phyloP scores from a whole-genome alignment of 2,329 filamentous ascomycete genomes.

The Botryosphaeria agaves region DNA sequence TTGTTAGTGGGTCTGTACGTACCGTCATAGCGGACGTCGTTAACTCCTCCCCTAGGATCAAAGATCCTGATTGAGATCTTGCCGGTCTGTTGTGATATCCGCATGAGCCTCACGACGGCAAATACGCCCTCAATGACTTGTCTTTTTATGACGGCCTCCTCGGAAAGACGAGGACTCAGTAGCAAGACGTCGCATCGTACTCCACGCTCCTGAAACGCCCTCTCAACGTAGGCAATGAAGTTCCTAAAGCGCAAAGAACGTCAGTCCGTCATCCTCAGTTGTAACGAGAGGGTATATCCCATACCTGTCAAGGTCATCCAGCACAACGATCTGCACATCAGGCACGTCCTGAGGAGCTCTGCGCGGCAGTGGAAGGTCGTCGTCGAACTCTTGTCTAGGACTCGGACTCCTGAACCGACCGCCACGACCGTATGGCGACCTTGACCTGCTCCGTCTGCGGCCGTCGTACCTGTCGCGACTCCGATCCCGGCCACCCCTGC shows the following conservation, averaged over 20 bases:
- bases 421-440: slow-evolving; percentile 48
- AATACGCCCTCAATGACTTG: slow-evolving; percentile 81
- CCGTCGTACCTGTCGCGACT: slow-evolving; percentile 33
- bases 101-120: slow-evolving; percentile 63
- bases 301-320: slow-evolving; percentile 53
- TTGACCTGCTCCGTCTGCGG: slow-evolving; percentile 40
- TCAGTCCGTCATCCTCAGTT: not conserved
- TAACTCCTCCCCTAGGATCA: slow-evolving; percentile 55
- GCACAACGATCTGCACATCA: slow-evolving; percentile 73
- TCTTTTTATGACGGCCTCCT: slow-evolving; percentile 63
- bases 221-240: slow-evolving; percentile 71
- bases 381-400: slow-evolving; percentile 42
- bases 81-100: slow-evolving; percentile 47
- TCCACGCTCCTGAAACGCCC: slow-evolving; percentile 51
- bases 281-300: slow-evolving; percentile 3
- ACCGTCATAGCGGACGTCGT: slow-evolving; percentile 65
- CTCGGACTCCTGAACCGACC: slow-evolving; percentile 53
- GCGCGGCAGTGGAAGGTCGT: slow-evolving; percentile 53
- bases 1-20: slow-evolving; percentile 7
- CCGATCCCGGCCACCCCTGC: slow-evolving; percentile 18
- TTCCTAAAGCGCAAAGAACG: slow-evolving; percentile 27
- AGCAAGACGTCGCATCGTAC: slow-evolving; percentile 66
- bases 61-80: slow-evolving; percentile 76
- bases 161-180: slow-evolving; percentile 57
- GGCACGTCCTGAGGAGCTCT: slow-evolving; percentile 61